Percentiles rank a stretch among this genome's conserved stretches.
phyloP scores from a whole-genome alignment of 1,284 basidiomycete genomes.

The Hypsizygus ulmarius region DNA sequence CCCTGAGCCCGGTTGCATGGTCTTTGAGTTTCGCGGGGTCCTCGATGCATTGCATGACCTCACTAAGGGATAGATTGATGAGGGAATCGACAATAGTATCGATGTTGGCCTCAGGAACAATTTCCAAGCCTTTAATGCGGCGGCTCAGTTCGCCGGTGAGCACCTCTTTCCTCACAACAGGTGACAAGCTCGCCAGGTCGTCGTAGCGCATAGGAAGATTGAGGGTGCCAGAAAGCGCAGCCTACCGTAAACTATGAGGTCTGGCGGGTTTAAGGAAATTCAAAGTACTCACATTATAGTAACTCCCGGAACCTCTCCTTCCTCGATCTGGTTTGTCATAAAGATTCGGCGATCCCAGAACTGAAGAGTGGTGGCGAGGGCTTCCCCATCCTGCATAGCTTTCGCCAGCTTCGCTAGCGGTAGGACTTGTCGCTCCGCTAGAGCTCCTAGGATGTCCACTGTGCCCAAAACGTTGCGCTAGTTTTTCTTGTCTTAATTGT shows the following conservation, averaged over 20 bases:
- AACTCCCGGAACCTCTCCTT: conserved; percentile 77
- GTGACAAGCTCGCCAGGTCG: conserved; percentile 74
- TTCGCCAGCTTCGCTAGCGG: conserved; percentile 75
- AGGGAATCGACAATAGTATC: conserved; percentile 68
- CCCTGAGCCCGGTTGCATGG: conserved; percentile 53
- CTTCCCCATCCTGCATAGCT: conserved; percentile 69
- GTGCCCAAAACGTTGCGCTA: conserved; percentile 75
- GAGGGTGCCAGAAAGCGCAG: conserved; percentile 72
- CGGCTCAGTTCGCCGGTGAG: conserved; percentile 78
- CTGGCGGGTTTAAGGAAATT: not conserved
- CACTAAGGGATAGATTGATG: conserved; percentile 64
- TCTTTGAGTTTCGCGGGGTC: conserved; percentile 61
- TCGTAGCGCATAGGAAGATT: conserved; percentile 80
- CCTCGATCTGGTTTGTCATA: conserved; percentile 61
- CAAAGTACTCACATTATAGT: conserved; percentile 62
- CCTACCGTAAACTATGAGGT: conserved; percentile 38
- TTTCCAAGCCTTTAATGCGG: conserved; percentile 59
- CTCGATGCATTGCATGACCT: conserved; percentile 74
- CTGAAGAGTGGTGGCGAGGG: conserved; percentile 56
- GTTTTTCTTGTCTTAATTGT: conserved; percentile 82
- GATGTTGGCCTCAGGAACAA: conserved; percentile 52
- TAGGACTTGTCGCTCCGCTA: conserved; percentile 79
- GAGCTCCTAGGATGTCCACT: conserved; percentile 74
- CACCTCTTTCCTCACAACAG: conserved; percentile 81
- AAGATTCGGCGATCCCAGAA: conserved; percentile 51